phyloP scores from a whole-genome alignment of 1,284 basidiomycete genomes.

The Meira miltonrushii region DNA sequence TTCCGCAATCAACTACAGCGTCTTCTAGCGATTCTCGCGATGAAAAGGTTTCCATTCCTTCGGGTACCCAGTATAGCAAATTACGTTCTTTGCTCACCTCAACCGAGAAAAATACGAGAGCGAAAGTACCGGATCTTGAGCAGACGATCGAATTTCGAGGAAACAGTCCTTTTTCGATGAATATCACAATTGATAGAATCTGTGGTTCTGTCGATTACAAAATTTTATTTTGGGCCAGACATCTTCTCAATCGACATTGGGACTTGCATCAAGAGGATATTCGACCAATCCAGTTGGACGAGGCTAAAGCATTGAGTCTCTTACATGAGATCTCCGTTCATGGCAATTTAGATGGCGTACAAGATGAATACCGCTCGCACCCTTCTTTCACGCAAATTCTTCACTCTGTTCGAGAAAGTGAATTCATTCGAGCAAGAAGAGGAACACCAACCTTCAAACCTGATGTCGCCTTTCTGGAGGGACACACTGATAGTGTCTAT shows the following conservation, averaged over 20 bases:
- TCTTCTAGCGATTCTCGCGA: not conserved
- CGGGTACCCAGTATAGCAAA: no score
- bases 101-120: no score
- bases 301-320: not conserved
- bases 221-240: no score
- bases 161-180: no score
- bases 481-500: constrained; percentile 37
- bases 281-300: not conserved
- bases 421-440: no score
- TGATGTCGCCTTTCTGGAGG: constrained; percentile 22
- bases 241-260: no score
- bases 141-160: no score
- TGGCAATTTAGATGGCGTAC: not conserved
- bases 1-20: not conserved
- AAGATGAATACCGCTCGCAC: not conserved
- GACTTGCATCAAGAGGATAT: no score
- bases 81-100: no score
- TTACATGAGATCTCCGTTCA: not conserved
- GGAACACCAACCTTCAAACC: constrained; percentile 18
- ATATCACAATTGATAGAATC: no score
- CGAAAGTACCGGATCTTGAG: no score
- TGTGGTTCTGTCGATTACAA: no score
- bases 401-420: not conserved
- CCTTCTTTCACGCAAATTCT: not conserved
- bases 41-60: not conserved